Base-by-base conservation (phyloP, 768 basidiomycete species). In the Lentinula aciculospora region DNA sequence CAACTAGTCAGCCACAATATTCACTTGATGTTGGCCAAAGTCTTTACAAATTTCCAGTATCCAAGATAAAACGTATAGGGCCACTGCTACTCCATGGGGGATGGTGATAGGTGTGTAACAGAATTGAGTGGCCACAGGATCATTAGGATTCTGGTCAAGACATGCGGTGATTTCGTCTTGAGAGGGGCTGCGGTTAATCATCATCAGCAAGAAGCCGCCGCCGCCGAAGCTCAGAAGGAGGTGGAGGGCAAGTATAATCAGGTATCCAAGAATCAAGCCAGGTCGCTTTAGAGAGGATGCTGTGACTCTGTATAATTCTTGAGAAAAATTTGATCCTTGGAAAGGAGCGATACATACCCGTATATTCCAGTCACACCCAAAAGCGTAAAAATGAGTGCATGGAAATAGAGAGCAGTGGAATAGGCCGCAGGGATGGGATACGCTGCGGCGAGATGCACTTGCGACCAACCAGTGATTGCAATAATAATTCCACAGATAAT, bases 11-110 rank as follows among this genome's bases (percentile, higher is more conserved):
- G 32, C 9, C 13, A 32, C 12, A 56, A 10, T 15, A 13, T 31
- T 9, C 4, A 37, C 15, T 29, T 25, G 54, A 28, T 17, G 3
- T 12, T 32, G 7, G 13, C 21, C 4, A 31, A 45, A 28, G 28
- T 10, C 4, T 32, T 54, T 46, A 45, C 54, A 56, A 9, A 56
- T 25, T 42, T 56, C 54, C 36, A 56, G 45, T n/a, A 82, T 64
- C 82, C 83, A 84, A 56, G 77, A 73, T 19, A 83, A 25, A 39
- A 79, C 68, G 62, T 80, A 81, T 53, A 79, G 58, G 23, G 69
- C 75, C 39, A 83, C 69, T 51, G 74, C 64, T 13, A 80, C 55
- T 44, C 71, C 73, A 58, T 80, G 78, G 63, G 74, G 66, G 40
- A 79, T 61, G 17, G 71, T 71, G 59, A 79, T 69, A 13, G 73